Evolutionary conservation across 2,329 filamentous ascomycete species (phyloP).

Genomic region (Botrytis squamosa): DNA sequence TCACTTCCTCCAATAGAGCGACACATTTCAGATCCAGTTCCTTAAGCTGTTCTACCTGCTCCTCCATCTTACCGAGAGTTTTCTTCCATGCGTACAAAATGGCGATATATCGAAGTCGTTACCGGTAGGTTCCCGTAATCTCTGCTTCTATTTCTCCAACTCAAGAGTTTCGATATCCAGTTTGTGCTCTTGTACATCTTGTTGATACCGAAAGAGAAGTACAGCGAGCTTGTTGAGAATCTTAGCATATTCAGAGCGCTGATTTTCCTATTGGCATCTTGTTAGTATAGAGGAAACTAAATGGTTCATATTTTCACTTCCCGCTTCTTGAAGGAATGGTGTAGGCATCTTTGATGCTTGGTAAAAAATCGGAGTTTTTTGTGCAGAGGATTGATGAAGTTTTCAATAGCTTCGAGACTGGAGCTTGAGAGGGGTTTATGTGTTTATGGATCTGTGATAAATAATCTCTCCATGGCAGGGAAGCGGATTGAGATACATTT

Average conservation of each 20-base stretch:
- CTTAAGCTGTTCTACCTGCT: no score
- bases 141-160: background rate
- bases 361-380: background rate
- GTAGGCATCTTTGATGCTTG: background rate
- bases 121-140: background rate
- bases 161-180: background rate
- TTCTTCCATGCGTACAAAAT: no score
- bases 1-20: background rate
- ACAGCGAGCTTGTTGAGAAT: background rate
- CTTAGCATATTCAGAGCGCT: no score
- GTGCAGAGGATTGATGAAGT: background rate
- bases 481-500: background rate
- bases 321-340: background rate
- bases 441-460: background rate
- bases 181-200: background rate
- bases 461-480: accelerated
- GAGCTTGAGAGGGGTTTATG: background rate
- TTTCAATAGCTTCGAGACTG: background rate
- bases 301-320: background rate
- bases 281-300: background rate
- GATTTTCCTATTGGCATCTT: background rate
- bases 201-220: background rate
- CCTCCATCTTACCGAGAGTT: background rate
- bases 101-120: background rate
- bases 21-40: background rate